phyloP scores from a whole-genome alignment of 106 monocot species.

The Agapanthus africanus region DNA sequence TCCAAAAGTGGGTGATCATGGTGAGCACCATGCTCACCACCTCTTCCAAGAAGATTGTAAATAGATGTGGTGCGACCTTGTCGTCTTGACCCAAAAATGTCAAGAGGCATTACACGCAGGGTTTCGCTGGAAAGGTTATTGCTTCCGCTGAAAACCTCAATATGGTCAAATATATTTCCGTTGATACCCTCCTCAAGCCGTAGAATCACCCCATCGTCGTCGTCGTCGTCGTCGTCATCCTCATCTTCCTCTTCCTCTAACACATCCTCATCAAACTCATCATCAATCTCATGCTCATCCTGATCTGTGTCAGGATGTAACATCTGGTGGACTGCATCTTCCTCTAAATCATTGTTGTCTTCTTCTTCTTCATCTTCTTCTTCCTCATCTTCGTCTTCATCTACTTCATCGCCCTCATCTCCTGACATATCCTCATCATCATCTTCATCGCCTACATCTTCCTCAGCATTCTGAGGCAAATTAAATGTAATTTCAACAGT shows the following conservation, averaged over 20 bases:
- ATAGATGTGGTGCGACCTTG: slow-evolving; percentile 74
- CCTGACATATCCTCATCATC: slow-evolving; percentile 65
- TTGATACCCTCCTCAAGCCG: slow-evolving; percentile 87
- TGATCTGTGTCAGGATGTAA: slow-evolving; percentile 94
- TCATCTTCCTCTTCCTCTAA: slow-evolving; percentile 72
- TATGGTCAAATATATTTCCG: slow-evolving; percentile 96
- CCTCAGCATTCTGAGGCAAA: slow-evolving; percentile 50
- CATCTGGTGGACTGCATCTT: slow-evolving; percentile 85
- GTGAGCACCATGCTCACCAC: slow-evolving; percentile 52
- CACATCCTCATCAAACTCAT: slow-evolving; percentile 82
- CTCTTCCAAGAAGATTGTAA: slow-evolving; percentile 77
- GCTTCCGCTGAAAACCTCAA: slow-evolving; percentile 75
- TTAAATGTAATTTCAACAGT: slow-evolving; percentile 94
- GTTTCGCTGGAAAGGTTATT: slow-evolving; percentile 68
- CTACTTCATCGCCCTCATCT: slow-evolving; percentile 74
- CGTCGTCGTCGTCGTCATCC: slow-evolving; percentile 50
- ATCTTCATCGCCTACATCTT: slow-evolving; percentile 68
- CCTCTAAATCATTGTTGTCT: slow-evolving; percentile 84
- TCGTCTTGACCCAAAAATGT: slow-evolving; percentile 83
- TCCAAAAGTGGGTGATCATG: slow-evolving; percentile 79
- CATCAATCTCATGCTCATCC: slow-evolving; percentile 97
- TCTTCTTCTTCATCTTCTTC: slow-evolving; percentile 54
- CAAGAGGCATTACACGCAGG: slow-evolving; percentile 80
- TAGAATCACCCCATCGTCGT: slow-evolving; percentile 79
- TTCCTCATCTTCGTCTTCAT: slow-evolving; percentile 46